Base-by-base conservation (phyloP, 345 rosid genomes). In the Hibiscus trionum region DNA sequence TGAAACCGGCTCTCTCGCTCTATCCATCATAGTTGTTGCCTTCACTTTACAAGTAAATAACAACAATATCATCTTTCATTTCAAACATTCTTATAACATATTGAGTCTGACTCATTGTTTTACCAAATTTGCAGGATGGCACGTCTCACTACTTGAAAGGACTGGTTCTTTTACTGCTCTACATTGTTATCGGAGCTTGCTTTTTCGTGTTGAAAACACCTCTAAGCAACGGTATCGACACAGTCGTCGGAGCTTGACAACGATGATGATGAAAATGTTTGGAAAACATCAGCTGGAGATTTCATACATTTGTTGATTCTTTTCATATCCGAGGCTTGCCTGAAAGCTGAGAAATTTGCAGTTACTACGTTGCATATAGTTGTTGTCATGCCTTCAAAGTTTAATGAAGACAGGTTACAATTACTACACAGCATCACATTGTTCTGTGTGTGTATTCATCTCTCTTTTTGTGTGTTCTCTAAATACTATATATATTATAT, bases 71-170 rank as follows among this genome's bases (percentile, higher is more conserved):
- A 50, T 14, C 17, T 50, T 44, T 21, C n/a, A 21, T 66, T 66
- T 14, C 47, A 2, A 66, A 55, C 19, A 26, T 24, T 2, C 12
- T 0, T 14, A 16, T 14, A 50, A 50, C 47, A 19, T 19, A 0
- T 57, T 24, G 62, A 57, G n/a, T 1, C 61, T 57, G 4, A 58
- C 12, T 1, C 0, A 1, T 24, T 58, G 61, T 11, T 24, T 74
- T 26, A 61, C 31, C 8, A 39, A 17, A 63, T 70, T 61, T 56
- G 75, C 33, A 94, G 97, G 98, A 92, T 81, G 98, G 97, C 5
- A 92, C 90, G 49, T 94, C 98, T 68, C 96, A 94, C 78, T 94
- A 94, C 88, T 55, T 93, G 86, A 93, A 93, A 79, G 97, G 98
- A 50, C 64, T 91, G 70, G 79, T 87, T 71, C 88, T 90, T 29